phyloP scores from a whole-genome alignment of 257 asterid genomes.

The Ligustrum vulgare region DNA sequence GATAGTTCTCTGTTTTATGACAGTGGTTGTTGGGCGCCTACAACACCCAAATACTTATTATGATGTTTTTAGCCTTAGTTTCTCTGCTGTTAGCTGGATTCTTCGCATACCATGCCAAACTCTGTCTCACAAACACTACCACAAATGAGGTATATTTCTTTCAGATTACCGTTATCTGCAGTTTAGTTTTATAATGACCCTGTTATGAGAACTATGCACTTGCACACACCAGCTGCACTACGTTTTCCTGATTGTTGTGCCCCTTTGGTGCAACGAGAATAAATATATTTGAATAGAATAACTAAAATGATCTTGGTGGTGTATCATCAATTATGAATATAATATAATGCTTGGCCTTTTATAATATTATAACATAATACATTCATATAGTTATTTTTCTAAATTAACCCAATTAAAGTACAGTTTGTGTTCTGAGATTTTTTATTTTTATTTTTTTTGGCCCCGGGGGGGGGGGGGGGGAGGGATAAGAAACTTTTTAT shows the following conservation, averaged over 20 bases:
- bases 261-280: conserved; percentile 11
- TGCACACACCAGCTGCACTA: neutral
- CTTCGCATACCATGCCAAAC: conserved; percentile 86
- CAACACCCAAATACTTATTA: conserved; percentile 82
- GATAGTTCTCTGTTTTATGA: conserved; percentile 32
- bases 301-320: neutral
- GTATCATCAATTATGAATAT: neutral
- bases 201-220: conserved; percentile 5
- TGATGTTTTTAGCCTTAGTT: conserved; percentile 80
- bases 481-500: too few species aligned
- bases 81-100: conserved; percentile 81
- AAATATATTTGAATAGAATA: neutral
- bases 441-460: too few species aligned
- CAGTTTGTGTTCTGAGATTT: neutral
- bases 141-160: conserved; percentile 76
- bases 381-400: neutral
- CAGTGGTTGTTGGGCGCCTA: conserved; percentile 91
- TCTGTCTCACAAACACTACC: conserved; percentile 86
- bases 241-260: conserved; percentile 12
- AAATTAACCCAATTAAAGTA: neutral
- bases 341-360: neutral
- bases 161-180: conserved; percentile 3
- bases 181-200: conserved; percentile 5
- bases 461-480: too few species aligned
- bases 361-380: too few species aligned